These are phyloP conservation scores for Zymoseptoria ardabiliae DNA, from an alignment of 2,329 filamentous ascomycete genomes.

Conservation along the genomic window DNA sequence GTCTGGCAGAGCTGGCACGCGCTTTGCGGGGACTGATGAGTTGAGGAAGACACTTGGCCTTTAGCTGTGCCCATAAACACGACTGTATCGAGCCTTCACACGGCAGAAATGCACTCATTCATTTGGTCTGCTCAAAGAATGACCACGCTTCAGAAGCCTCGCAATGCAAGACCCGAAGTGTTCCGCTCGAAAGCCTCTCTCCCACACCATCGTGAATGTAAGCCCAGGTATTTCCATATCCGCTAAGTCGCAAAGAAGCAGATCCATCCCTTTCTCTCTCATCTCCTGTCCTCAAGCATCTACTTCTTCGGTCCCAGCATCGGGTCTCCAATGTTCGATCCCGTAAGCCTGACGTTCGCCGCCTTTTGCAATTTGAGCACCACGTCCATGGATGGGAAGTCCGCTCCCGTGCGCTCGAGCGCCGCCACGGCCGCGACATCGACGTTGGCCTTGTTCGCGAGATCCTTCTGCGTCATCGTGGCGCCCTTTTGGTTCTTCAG, in stretches of 20 bases:
- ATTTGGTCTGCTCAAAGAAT: background rate
- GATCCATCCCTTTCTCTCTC: background rate
- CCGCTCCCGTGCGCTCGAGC: constrained; percentile 70
- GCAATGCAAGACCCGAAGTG: background rate
- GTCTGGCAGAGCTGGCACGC: background rate
- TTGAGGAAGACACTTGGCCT: background rate
- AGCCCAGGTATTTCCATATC: background rate
- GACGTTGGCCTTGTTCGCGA: constrained; percentile 83
- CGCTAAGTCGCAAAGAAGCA: background rate
- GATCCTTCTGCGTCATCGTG: constrained; percentile 80
- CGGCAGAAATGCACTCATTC: background rate
- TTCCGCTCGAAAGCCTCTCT: background rate
- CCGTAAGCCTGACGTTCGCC: constrained; percentile 32
- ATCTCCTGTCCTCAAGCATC: constrained; percentile 14
- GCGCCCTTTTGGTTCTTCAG: constrained; percentile 67
- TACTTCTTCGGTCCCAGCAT: constrained; percentile 72
- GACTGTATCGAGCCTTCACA: background rate
- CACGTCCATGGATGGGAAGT: constrained; percentile 81
- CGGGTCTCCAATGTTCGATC: constrained; percentile 62
- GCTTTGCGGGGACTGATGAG: too few species aligned
- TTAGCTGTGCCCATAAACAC: background rate
- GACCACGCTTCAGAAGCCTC: background rate
- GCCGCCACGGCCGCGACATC: constrained; percentile 72
- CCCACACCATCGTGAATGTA: background rate
- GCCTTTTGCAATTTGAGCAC: constrained; percentile 73